A percentile compares a stretch with the other conserved stretches of the same genome.
Evolutionary conservation across 176 grass and related monocot genomes (phyloP).

Genomic region (Panicum miliaceum): DNA sequence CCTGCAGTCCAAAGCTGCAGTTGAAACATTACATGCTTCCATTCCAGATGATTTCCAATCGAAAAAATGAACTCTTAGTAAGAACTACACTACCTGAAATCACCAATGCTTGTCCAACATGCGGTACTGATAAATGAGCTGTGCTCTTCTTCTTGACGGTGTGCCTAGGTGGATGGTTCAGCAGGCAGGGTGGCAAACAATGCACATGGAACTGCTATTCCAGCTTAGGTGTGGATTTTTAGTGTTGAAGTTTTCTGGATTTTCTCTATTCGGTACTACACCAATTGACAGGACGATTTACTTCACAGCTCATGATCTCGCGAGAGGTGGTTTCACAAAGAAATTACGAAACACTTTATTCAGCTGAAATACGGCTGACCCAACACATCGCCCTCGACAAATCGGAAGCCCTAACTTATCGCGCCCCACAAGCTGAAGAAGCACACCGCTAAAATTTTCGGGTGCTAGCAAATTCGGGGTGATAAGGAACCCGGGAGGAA

Average conservation of each 20-base stretch:
- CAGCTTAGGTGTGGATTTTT: not conserved
- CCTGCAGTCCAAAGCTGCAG: not conserved
- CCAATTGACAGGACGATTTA: not conserved
- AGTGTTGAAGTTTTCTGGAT: not conserved
- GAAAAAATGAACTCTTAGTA: not conserved
- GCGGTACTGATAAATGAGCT: not conserved
- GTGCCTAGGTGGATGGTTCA: not conserved
- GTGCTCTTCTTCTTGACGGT: not conserved
- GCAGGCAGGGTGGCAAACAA: not conserved
- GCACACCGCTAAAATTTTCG: not conserved
- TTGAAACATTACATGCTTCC: not conserved
- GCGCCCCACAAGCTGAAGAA: slow-evolving; percentile 19
- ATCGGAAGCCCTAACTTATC: slow-evolving; percentile 49
- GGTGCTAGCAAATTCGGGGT: not conserved
- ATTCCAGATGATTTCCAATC: not conserved
- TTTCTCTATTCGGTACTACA: not conserved
- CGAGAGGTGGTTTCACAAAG: not conserved
- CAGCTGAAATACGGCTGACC: not conserved
- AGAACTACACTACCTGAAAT: not conserved
- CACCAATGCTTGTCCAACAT: not conserved
- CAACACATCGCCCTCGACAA: slow-evolving; percentile 29
- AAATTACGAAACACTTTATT: not conserved
- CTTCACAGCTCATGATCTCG: not conserved
- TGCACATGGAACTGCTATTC: not conserved
- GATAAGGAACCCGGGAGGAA: not conserved